phyloP scores from a whole-genome alignment of 495 filamentous ascomycete genomes.

The Podospora bellae-mahoneyi region DNA sequence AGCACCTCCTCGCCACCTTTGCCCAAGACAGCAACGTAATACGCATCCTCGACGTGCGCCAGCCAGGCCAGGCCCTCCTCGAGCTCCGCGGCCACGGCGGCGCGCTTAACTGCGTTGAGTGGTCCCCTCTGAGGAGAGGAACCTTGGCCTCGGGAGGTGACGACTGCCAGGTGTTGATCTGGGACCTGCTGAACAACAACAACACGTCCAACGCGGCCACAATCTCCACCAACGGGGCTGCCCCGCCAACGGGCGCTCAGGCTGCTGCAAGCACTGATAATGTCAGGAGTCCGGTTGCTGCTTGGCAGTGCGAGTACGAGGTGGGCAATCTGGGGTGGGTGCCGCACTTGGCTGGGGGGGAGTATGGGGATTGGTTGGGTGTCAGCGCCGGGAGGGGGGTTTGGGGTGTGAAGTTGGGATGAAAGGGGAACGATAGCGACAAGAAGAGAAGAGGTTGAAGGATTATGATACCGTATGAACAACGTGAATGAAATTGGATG shows the following conservation, averaged over 20 bases:
- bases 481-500: background rate
- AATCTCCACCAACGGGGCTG: conserved; percentile 42
- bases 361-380: conserved; percentile 88
- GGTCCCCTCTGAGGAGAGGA: conserved; percentile 83
- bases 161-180: conserved; percentile 84
- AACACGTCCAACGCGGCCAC: conserved; percentile 32
- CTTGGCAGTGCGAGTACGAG: conserved; percentile 95
- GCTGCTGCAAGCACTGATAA: conserved; percentile 38
- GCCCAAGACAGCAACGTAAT: conserved; percentile 90
- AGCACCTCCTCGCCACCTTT: conserved; percentile 93
- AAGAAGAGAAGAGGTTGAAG: background rate
- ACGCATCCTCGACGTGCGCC: conserved; percentile 92
- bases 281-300: conserved; percentile 67
- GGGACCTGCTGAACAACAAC: conserved; percentile 78
- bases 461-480: conserved; percentile 4
- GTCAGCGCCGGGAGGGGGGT: conserved; percentile 88
- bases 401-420: conserved; percentile 59
- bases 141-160: conserved; percentile 90
- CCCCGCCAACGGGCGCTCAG: conserved; percentile 27
- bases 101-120: conserved; percentile 87
- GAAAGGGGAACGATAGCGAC: background rate
- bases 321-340: conserved; percentile 94
- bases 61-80: conserved; percentile 90
- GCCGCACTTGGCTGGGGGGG: conserved; percentile 67
- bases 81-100: conserved; percentile 91